phyloP scores from a whole-genome alignment of 352 stramenopile species.

The Globisporangium nagaii region DNA sequence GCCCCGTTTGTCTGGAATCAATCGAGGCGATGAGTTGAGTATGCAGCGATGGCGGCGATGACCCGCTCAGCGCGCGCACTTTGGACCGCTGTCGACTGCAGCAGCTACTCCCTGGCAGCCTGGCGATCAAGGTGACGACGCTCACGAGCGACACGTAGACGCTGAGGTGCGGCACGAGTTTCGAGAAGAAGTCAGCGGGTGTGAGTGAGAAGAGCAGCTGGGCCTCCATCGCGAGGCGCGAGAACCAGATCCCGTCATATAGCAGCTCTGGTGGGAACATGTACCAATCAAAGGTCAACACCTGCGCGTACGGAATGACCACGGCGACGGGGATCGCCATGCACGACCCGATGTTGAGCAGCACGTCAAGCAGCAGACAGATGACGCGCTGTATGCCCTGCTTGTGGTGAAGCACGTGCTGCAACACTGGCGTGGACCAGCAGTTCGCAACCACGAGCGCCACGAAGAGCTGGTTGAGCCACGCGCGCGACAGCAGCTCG shows the following conservation, averaged over 20 bases:
- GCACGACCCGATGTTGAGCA: constrained; percentile 13
- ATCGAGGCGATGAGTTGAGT: too few species aligned
- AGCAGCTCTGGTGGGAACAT: constrained; percentile 11
- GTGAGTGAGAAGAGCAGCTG: constrained; percentile 16
- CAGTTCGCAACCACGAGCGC: constrained; percentile 2
- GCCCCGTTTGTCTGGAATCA: too few species aligned
- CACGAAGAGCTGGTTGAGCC: constrained; percentile 2
- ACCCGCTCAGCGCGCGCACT: neutral
- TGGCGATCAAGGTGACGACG: neutral
- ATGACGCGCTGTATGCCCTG: constrained; percentile 8
- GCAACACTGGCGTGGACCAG: constrained; percentile 10
- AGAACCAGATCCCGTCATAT: constrained; percentile 21
- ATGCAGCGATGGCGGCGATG: too few species aligned
- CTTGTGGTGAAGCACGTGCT: constrained; percentile 1
- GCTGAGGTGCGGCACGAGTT: constrained; percentile 18
- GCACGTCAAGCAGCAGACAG: constrained; percentile 8
- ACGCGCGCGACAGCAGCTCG: neutral
- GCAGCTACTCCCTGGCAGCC: too few species aligned
- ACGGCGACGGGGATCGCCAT: constrained; percentile 16
- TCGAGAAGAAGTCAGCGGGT: constrained; percentile 10
- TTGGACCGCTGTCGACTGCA: neutral
- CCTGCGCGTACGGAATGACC: constrained; percentile 16
- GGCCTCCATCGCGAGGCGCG: constrained; percentile 18
- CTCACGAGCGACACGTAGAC: constrained; percentile 16
- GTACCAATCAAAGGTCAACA: constrained; percentile 8